Percentiles rank a stretch among this genome's conserved stretches.
phyloP scores from a whole-genome alignment of 306 rosid genomes.

The Ziziphus jujuba region DNA sequence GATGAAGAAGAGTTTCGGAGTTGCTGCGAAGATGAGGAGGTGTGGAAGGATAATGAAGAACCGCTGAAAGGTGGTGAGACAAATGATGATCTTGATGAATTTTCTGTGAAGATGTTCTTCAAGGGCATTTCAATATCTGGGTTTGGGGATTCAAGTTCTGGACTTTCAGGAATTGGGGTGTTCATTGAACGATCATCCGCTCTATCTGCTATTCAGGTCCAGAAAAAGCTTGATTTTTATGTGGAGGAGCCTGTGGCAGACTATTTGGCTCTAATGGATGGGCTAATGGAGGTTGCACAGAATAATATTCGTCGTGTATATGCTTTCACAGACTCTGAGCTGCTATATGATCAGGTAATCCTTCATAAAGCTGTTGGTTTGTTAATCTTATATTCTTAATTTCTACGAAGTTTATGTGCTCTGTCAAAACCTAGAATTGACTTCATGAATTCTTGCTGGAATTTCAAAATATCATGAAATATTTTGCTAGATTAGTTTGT shows the following conservation, averaged over 20 bases:
- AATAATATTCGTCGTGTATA: conserved; percentile 51
- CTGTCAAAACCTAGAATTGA: not conserved
- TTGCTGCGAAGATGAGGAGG: conserved; percentile 75
- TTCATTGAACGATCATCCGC: conserved; percentile 64
- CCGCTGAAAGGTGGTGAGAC: conserved; percentile 49
- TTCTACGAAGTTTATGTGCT: not conserved
- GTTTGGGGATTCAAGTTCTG: conserved; percentile 56
- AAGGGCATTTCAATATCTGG: conserved; percentile 81
- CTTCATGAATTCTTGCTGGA: too few relatives aligned
- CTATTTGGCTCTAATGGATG: conserved; percentile 87
- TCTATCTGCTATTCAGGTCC: conserved; percentile 61
- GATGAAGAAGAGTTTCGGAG: conserved; percentile 93
- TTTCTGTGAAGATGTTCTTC: conserved; percentile 75
- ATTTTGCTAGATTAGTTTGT: not conserved
- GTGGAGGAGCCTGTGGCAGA: conserved; percentile 75
- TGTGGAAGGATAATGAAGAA: conserved; percentile 70
- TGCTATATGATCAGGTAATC: conserved; percentile 65
- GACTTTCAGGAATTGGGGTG: conserved; percentile 94
- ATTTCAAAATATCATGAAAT: not conserved
- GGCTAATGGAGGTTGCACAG: conserved; percentile 63
- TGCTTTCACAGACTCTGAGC: conserved; percentile 82
- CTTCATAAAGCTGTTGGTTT: conserved; percentile 11
- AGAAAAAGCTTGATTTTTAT: conserved; percentile 83
- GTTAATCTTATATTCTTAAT: not conserved
- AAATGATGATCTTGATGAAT: conserved; percentile 64